phyloP scores from a whole-genome alignment of 1,284 basidiomycete species.

The Malassezia sp. region DNA sequence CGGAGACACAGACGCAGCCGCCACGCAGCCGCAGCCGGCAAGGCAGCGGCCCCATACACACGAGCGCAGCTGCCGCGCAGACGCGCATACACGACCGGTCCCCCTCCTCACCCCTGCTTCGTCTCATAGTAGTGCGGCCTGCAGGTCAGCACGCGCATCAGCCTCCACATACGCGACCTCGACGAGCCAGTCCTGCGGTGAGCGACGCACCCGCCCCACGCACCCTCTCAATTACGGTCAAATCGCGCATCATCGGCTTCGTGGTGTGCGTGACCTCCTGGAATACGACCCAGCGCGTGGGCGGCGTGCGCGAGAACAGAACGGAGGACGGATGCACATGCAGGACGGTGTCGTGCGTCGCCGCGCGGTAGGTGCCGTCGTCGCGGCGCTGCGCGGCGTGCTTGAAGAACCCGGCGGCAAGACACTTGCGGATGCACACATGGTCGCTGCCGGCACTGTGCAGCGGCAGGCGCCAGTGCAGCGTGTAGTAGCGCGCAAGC shows the following conservation, averaged over 20 bases:
- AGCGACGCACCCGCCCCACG: too few species aligned
- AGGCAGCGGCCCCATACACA: too few species aligned
- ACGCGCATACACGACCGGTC: too few species aligned
- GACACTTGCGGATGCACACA: slow-evolving; percentile 65
- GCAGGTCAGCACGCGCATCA: neutral
- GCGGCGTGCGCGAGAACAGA: slow-evolving; percentile 78
- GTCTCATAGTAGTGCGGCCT: slow-evolving; percentile 17
- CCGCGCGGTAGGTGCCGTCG: slow-evolving; percentile 76
- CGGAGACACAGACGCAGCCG: too few species aligned
- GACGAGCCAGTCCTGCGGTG: slow-evolving; percentile 51
- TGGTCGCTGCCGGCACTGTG: slow-evolving; percentile 51
- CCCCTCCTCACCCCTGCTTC: too few species aligned
- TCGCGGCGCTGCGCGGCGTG: slow-evolving; percentile 79
- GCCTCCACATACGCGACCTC: slow-evolving; percentile 48
- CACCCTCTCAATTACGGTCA: slow-evolving; percentile 49
- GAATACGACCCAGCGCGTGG: slow-evolving; percentile 82
- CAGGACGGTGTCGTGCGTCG: slow-evolving; percentile 59
- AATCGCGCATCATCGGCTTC: slow-evolving; percentile 58
- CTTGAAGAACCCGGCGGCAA: slow-evolving; percentile 84
- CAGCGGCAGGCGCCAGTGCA: slow-evolving; percentile 13
- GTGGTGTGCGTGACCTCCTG: slow-evolving; percentile 93
- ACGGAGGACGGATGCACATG: slow-evolving; percentile 89
- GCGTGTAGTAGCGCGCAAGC: slow-evolving; percentile 75
- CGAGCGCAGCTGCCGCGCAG: too few species aligned
- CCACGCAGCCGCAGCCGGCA: too few species aligned